Conservation (phyloP, 768 basidiomycete genomes). For the Xerocomus brunneocitrinus region DNA sequence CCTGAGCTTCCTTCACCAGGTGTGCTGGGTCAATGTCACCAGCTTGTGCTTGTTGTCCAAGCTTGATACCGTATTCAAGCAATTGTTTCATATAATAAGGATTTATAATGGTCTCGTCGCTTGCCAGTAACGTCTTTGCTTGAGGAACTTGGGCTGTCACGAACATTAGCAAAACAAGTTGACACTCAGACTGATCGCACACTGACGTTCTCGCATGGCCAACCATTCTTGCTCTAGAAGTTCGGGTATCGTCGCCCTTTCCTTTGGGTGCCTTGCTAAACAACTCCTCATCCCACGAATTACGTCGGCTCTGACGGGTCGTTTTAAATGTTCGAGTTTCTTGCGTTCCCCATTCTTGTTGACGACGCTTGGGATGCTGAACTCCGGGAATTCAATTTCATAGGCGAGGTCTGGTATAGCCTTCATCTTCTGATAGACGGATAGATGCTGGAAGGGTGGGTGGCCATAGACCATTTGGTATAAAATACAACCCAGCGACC, state of each 20-base stretch:
- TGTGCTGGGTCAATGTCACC: constrained; percentile 43
- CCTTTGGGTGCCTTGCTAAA: constrained; percentile 72
- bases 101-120: constrained; percentile 68
- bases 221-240: constrained; percentile 81
- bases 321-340: constrained; percentile 64
- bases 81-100: constrained; percentile 78
- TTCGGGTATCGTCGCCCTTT: constrained; percentile 83
- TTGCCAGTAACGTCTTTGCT: constrained; percentile 33
- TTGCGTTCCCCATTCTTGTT: constrained; percentile 35
- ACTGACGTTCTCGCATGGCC: constrained; percentile 42
- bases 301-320: constrained; percentile 68
- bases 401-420: constrained; percentile 80
- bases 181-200: not conserved
- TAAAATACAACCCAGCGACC: constrained; percentile 96
- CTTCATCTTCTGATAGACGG: constrained; percentile 86
- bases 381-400: constrained; percentile 78
- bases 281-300: constrained; percentile 82
- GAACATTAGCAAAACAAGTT: not conserved
- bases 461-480: constrained; percentile 98
- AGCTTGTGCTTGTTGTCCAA: constrained; percentile 42
- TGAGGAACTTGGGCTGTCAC: constrained; percentile 24
- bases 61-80: constrained; percentile 62
- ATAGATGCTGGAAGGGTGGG: constrained; percentile 85
- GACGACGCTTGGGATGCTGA: constrained; percentile 44
- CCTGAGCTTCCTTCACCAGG: constrained; percentile 54